Base-by-base conservation (phyloP, 148 eudicot genomes). In the Silene uniflora region DNA sequence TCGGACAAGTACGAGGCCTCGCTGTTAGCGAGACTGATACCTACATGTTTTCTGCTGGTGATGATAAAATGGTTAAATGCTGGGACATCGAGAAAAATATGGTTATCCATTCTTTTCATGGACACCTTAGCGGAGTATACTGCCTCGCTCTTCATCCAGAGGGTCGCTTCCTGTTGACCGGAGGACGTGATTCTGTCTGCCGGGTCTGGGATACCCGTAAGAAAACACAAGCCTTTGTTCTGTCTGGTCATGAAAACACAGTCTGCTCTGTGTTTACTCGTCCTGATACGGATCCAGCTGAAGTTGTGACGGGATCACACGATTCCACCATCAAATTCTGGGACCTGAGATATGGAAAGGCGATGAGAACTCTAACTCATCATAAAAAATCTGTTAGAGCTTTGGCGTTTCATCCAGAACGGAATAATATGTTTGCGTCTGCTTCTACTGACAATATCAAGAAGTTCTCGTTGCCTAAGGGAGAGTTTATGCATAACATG, bases 81-180 rank as follows among this genome's bases (percentile, higher is more conserved):
- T 96, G 99, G 99, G 99, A 96, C 86, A 91, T 96, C 44, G 99
- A 96, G 82, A 98, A 96, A 80, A 96, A 96, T 80, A 96, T 92
- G 98, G 99, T 89, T 46, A 92, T 95, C 71, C 96, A 97, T 66
- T 87, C 96, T 64, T 95, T 92, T 81, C 99, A 95, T 84, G 99
- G 99, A 67, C 97, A 95, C 77, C 86, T 95, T 60, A 95, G 99
- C 85, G 99, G 99, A 61, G 99, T 95, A 29, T 95, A 95, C 75
- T 92, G 97, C 81, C 76, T 95, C 85, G 99, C 96, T 63, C 86
- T 92, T 78, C 99, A 95, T 87, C 99, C 97, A n/a, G 89, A 32
- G 4, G 5, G 4, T 2, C 5, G 35, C 2, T 92, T 67, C 87
- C 91, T 72, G 94, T 88, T 92, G 18, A 95, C 99, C 5, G 99